phyloP scores from a whole-genome alignment of 768 basidiomycete genomes.

The Leccinum arenicola region DNA sequence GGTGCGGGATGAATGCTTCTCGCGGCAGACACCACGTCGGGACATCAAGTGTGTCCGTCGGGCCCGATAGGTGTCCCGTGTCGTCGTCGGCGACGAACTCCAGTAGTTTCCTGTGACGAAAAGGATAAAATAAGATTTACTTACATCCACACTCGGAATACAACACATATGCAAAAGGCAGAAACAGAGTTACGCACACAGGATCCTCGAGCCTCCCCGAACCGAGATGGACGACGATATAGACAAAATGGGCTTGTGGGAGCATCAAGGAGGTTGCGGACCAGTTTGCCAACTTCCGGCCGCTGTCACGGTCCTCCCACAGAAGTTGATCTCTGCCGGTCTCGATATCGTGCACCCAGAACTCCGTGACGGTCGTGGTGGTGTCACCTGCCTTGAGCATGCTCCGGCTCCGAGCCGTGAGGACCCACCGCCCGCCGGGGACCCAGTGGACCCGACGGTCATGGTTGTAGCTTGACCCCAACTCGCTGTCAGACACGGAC shows the following conservation, averaged over 20 bases:
- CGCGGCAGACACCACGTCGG: slow-evolving; percentile 11
- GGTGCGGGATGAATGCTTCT: slow-evolving; percentile 13
- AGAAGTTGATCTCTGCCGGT: slow-evolving; percentile 12
- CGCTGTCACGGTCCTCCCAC: slow-evolving; percentile 14
- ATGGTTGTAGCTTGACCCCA: not conserved
- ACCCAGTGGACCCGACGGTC: slow-evolving; percentile 16
- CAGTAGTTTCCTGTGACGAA: slow-evolving; percentile 14
- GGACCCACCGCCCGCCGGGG: slow-evolving; percentile 16
- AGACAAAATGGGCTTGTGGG: slow-evolving; percentile 13
- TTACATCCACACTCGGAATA: not conserved
- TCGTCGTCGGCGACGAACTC: slow-evolving; percentile 18
- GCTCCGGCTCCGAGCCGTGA: not conserved
- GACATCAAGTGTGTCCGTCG: slow-evolving; percentile 11
- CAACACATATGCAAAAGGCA: not conserved
- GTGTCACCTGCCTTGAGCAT: not conserved
- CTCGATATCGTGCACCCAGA: slow-evolving; percentile 11
- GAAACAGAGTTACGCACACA: slow-evolving; percentile 11
- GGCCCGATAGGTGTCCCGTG: slow-evolving; percentile 10
- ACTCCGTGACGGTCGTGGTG: not conserved
- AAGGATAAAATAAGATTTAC: not conserved
- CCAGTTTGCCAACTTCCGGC: slow-evolving; percentile 3
- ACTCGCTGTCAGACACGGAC: not conserved
- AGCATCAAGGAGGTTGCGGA: slow-evolving; percentile 8
- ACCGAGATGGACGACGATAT: slow-evolving; percentile 11
- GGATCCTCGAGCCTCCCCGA: slow-evolving; percentile 8